Evolutionary conservation across 2,329 filamentous ascomycete species (phyloP).

Genomic region (Cyclaneusma minus): DNA sequence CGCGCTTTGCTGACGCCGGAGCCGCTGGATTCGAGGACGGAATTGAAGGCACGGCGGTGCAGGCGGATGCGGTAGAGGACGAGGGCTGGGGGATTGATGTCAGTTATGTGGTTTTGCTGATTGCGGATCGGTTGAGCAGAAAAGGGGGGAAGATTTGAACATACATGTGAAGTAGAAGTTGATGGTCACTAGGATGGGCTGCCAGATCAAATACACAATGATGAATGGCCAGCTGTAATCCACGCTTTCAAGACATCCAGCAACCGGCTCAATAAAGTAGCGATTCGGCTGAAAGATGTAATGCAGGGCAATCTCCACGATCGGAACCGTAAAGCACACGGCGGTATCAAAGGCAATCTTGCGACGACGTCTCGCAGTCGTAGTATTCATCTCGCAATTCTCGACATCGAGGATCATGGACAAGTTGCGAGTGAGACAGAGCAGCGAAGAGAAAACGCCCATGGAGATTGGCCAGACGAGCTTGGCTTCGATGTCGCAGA

Average conservation of each 20-base stretch:
- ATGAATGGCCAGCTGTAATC: slow-evolving; percentile 42
- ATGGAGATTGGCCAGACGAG: slow-evolving; percentile 35
- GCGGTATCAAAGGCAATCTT: slow-evolving; percentile 32
- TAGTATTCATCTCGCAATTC: slow-evolving; percentile 32
- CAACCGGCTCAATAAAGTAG: slow-evolving; percentile 40
- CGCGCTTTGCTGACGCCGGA: slow-evolving; percentile 39
- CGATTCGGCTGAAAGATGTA: slow-evolving; percentile 42
- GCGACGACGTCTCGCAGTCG: slow-evolving; percentile 27
- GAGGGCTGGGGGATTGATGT: slow-evolving; percentile 27
- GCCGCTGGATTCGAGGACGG: slow-evolving; percentile 32
- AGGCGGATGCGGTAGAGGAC: slow-evolving; percentile 43
- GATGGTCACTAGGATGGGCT: slow-evolving; percentile 33
- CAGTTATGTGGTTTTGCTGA: slow-evolving; percentile 6
- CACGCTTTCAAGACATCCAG: slow-evolving; percentile 38
- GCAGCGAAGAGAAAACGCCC: slow-evolving; percentile 33
- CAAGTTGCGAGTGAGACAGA: slow-evolving; percentile 44
- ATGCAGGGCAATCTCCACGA: slow-evolving; percentile 37
- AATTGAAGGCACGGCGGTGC: slow-evolving; percentile 41
- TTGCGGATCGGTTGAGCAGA: neutral
- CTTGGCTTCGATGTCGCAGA: slow-evolving; percentile 51
- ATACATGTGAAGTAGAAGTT: slow-evolving; percentile 41
- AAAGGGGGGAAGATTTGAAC: slow-evolving; percentile 10
- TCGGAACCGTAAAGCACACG: slow-evolving; percentile 38
- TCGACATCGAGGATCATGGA: slow-evolving; percentile 44
- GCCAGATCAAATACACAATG: slow-evolving; percentile 38